Conservation (phyloP, 352 stramenopile species). For the Elongisporangium undulatum region DNA sequence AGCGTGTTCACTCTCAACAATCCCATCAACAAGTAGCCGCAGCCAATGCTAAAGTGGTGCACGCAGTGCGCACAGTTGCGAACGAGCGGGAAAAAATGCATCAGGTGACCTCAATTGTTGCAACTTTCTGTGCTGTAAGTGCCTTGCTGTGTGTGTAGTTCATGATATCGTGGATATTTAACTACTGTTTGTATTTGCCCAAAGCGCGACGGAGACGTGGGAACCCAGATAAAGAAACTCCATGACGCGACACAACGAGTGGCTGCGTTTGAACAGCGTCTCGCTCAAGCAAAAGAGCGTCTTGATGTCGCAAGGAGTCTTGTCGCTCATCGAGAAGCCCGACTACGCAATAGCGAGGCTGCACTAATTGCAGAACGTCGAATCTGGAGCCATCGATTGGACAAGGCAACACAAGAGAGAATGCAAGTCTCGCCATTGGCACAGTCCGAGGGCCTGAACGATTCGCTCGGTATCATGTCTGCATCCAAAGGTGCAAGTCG, state of each 20-base stretch:
- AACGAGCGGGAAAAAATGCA: slow-evolving; percentile 43
- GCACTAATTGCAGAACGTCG: slow-evolving; percentile 41
- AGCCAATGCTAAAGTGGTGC: slow-evolving; percentile 37
- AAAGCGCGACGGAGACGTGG: slow-evolving; percentile 31
- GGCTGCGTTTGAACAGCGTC: slow-evolving; percentile 30
- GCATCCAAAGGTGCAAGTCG: slow-evolving; percentile 13
- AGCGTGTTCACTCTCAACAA: slow-evolving; percentile 28
- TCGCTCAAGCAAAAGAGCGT: slow-evolving; percentile 32
- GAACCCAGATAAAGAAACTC: slow-evolving; percentile 43
- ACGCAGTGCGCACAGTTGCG: slow-evolving; percentile 42
- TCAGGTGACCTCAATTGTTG: slow-evolving; percentile 35
- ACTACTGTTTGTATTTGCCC: slow-evolving; percentile 1
- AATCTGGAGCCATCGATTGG: slow-evolving; percentile 25
- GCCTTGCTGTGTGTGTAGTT: background rate
- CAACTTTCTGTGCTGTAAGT: slow-evolving; percentile 35
- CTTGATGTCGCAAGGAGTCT: slow-evolving; percentile 34
- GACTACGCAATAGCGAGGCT: slow-evolving; percentile 62
- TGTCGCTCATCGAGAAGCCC: slow-evolving; percentile 43
- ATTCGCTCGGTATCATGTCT: too few relatives aligned
- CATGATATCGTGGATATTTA: background rate
- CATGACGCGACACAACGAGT: slow-evolving; percentile 21
- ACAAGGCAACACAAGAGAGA: background rate
- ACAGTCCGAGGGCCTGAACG: background rate
- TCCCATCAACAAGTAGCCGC: slow-evolving; percentile 14
- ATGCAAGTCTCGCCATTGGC: background rate